Percentiles rank a stretch among this genome's conserved stretches.
Conservation (phyloP, 768 basidiomycete genomes). For the Hygrocybe punicea region DNA sequence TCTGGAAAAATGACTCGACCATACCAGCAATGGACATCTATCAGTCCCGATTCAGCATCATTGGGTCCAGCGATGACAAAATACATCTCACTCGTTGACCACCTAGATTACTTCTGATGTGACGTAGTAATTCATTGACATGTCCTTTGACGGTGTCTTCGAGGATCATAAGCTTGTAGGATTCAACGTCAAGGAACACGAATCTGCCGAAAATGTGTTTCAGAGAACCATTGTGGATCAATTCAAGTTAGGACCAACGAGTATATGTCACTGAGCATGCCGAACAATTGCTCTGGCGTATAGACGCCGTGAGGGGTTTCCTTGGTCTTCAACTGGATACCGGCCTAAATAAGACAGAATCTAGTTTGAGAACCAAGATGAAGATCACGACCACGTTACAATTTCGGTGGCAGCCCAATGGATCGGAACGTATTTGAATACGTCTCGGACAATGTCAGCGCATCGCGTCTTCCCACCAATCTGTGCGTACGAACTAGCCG, state of each 20-base stretch:
- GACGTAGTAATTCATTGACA: conserved; percentile 49
- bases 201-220: conserved; percentile 43
- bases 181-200: conserved; percentile 70
- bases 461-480: conserved; percentile 51
- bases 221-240: not conserved
- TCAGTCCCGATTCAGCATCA: conserved; percentile 27
- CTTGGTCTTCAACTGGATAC: conserved; percentile 64
- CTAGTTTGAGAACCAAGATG: not conserved
- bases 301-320: conserved; percentile 53
- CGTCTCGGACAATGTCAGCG: conserved; percentile 67
- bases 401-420: conserved; percentile 68
- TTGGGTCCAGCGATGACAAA: no score
- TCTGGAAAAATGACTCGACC: conserved; percentile 42
- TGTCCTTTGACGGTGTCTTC: conserved; percentile 50
- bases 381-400: conserved; percentile 39
- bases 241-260: conserved; percentile 41
- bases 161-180: conserved; percentile 54
- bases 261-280: conserved; percentile 68
- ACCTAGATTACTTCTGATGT: conserved; percentile 54
- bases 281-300: conserved; percentile 58
- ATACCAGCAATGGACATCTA: conserved; percentile 40
- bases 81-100: conserved; percentile 41
- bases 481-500: conserved; percentile 50
- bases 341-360: conserved; percentile 46
- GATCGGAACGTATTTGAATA: conserved; percentile 61